Evolutionary conservation across 2,329 filamentous ascomycete species (phyloP).

Genomic region (Aspergillus puulaauensis): DNA sequence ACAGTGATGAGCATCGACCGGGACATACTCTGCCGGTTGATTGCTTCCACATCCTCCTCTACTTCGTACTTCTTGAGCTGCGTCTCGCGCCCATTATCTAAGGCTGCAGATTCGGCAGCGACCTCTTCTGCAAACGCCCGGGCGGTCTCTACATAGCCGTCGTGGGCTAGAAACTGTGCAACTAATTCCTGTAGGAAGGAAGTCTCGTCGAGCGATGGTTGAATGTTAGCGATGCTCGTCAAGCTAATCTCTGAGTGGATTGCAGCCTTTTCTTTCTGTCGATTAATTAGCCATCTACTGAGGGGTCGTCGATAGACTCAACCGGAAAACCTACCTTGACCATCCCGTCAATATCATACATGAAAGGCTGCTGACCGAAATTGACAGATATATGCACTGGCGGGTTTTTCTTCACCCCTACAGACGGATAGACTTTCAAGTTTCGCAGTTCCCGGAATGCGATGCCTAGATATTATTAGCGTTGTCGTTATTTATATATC

Average conservation of each 20-base stretch:
- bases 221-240: constrained; percentile 59
- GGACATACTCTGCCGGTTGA: constrained; percentile 75
- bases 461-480: constrained; percentile 50
- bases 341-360: constrained; percentile 87
- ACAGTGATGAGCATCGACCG: not conserved
- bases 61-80: constrained; percentile 63
- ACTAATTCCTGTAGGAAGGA: constrained; percentile 79
- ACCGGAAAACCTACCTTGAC: constrained; percentile 61
- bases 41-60: constrained; percentile 80
- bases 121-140: constrained; percentile 84
- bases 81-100: constrained; percentile 58
- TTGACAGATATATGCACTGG: constrained; percentile 60
- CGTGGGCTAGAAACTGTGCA: constrained; percentile 87
- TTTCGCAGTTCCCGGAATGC: constrained; percentile 48
- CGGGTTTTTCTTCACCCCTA: constrained; percentile 65
- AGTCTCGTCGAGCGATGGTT: constrained; percentile 67
- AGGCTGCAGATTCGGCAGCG: constrained; percentile 67
- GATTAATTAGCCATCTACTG: constrained; percentile 12
- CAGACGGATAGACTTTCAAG: constrained; percentile 52
- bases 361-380: constrained; percentile 71
- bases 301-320: not conserved
- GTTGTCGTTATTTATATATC: not conserved
- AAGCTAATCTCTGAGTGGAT: constrained; percentile 63
- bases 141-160: constrained; percentile 92
- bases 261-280: constrained; percentile 59